Percentiles rank a stretch among this genome's conserved stretches.
Evolutionary conservation across 352 stramenopile genomes (phyloP).

Genomic region (Elongisporangium anandrum): DNA sequence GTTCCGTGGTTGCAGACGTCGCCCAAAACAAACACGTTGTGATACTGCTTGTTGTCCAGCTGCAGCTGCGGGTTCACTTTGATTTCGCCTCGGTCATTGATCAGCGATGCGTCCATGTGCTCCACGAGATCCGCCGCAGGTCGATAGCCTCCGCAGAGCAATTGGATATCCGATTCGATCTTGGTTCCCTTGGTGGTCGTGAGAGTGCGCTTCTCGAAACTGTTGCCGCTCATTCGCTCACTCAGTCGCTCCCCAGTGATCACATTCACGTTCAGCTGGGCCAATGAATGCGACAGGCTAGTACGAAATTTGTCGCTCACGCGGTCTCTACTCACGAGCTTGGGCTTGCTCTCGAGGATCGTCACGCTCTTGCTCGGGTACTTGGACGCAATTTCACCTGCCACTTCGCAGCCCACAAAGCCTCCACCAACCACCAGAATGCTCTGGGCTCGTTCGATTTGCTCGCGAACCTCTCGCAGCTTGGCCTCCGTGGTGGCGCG

Average conservation of each 20-base stretch:
- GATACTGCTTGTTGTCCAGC: slow-evolving; percentile 35
- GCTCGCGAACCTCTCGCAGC: slow-evolving; percentile 20
- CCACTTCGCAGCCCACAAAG: slow-evolving; percentile 45
- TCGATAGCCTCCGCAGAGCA: slow-evolving; percentile 13
- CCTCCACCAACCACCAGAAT: slow-evolving; percentile 57
- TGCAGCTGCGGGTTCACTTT: slow-evolving; percentile 48
- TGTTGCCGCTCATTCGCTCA: slow-evolving; percentile 28
- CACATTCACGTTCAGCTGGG: slow-evolving; percentile 41
- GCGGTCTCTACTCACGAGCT: slow-evolving; percentile 27
- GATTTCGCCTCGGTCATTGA: slow-evolving; percentile 31
- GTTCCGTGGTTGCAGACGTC: slow-evolving; percentile 47
- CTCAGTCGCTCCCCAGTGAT: slow-evolving; percentile 48
- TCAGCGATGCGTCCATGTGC: slow-evolving; percentile 34
- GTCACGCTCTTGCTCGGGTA: slow-evolving; percentile 51
- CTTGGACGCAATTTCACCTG: slow-evolving; percentile 35
- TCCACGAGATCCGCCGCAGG: slow-evolving; percentile 22
- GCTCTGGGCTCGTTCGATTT: slow-evolving; percentile 31
- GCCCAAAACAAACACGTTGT: slow-evolving; percentile 48
- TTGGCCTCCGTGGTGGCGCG: slow-evolving; percentile 18
- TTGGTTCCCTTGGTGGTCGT: slow-evolving; percentile 41
- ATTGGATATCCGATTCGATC: slow-evolving; percentile 53
- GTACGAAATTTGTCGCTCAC: slow-evolving; percentile 44
- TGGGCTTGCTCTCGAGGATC: slow-evolving; percentile 28
- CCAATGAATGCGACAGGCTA: slow-evolving; percentile 24
- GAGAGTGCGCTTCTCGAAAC: slow-evolving; percentile 27